Conservation (phyloP, 345 rosid species). For the Conringia planisiliqua region DNA sequence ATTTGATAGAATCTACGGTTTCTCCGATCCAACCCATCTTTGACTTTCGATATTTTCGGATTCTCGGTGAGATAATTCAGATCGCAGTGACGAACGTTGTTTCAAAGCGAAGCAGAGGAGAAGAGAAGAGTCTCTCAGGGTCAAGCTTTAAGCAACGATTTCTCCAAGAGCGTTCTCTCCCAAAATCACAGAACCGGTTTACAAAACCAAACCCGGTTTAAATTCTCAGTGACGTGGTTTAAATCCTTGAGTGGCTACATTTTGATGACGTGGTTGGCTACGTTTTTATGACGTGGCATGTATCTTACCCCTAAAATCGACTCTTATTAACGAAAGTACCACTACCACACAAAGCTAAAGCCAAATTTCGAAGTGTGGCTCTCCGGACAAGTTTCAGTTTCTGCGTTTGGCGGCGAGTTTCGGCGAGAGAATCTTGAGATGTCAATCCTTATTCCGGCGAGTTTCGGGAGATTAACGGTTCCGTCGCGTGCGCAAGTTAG, state of each 20-base stretch:
- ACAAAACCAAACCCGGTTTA: constrained; percentile 8
- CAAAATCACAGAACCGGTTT: constrained; percentile 11
- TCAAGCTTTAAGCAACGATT: constrained; percentile 21
- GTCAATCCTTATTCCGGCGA: constrained; percentile 46
- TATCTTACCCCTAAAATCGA: no score
- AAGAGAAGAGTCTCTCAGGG: neutral
- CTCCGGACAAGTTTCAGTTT: neutral
- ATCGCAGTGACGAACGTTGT: constrained; percentile 21
- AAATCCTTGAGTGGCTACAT: neutral
- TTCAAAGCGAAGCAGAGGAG: neutral
- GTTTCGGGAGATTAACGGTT: constrained; percentile 24
- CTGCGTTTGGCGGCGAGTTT: neutral
- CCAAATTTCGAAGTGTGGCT: neutral
- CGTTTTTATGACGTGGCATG: constrained; percentile 1
- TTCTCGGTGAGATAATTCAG: constrained; percentile 11
- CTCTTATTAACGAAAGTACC: no score
- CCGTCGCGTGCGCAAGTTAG: constrained; percentile 23
- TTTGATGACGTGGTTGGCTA: constrained; percentile 16
- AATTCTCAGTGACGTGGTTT: constrained; percentile 18
- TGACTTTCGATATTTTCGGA: neutral
- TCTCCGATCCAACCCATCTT: constrained; percentile 40
- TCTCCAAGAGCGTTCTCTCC: neutral
- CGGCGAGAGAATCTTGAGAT: constrained; percentile 19
- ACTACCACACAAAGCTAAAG: no score
- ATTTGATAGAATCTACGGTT: constrained; percentile 42